phyloP scores from a whole-genome alignment of 2,329 filamentous ascomycete species.

The Grosmannia clavigera region DNA sequence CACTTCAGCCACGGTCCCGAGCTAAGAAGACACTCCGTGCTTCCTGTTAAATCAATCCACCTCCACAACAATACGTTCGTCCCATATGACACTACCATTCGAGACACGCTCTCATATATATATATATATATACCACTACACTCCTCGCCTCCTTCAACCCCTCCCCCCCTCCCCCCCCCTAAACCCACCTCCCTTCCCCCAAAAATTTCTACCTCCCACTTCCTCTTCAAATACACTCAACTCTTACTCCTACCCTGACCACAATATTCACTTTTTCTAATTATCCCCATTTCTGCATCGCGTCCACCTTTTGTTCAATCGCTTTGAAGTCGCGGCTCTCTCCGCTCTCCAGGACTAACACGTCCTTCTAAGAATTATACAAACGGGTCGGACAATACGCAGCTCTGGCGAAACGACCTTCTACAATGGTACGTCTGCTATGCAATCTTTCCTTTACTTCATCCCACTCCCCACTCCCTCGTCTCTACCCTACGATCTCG shows the following conservation, averaged over 20 bases:
- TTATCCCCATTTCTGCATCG: neutral
- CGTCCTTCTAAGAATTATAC: neutral
- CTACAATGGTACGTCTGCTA: constrained; percentile 1
- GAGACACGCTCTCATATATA: constrained; percentile 2
- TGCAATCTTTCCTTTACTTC: neutral
- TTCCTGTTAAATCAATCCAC: constrained; percentile 3
- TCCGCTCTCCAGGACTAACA: neutral
- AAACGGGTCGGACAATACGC: neutral
- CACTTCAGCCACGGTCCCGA: constrained; percentile 10
- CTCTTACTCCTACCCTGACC: neutral
- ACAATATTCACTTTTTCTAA: neutral
- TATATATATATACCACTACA: constrained; percentile 2
- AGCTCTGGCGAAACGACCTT: neutral
- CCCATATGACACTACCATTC: constrained; percentile 5
- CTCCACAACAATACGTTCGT: constrained; percentile 9
- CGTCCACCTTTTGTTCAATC: constrained; percentile 1
- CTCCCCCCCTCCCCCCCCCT: neutral
- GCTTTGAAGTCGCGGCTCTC: neutral
- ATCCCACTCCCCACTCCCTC: neutral
- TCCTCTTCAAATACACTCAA: neutral
- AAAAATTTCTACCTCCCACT: neutral
- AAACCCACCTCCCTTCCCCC: neutral
- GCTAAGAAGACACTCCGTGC: neutral
- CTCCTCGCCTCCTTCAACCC: neutral
- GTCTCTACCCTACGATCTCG: neutral